Evolutionary conservation across 805 yeast species (phyloP), one percentile per base, ranked within the genome.

Genomic region (Wickerhamomyces chambardii): DNA sequence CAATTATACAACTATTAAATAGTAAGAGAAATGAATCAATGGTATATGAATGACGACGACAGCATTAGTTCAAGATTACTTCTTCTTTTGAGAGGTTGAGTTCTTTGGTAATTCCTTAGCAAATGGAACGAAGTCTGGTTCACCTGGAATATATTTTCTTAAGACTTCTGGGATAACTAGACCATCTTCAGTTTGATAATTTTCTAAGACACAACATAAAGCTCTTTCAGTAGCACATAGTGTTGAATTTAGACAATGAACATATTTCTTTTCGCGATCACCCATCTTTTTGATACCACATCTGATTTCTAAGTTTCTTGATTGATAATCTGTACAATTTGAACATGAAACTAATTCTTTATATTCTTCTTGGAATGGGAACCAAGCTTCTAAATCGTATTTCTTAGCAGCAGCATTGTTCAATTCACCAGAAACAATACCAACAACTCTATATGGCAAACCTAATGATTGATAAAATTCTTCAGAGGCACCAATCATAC

Each of bases 351-450:
- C 98, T 54, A 92, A 78, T 70, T 92, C 98, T 68, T 92, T 92
- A 71, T 84, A 92, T 67, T 92, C 98, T 62, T 87, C 75, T 73
- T 92, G 98, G 84, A 73, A 92, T 58, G 98, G 98, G 94, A 92
- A 92, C 98, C 98, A 92, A 34, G 98, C 98, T 72, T 92, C 98
- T 58, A 92, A 75, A 69, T 92, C 98, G 69, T 82, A 92, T 65
- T 92, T 92, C 73, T 92, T 92, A 47, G 98, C 97, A 43, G 98
- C 98, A 36, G 98, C 97, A 53, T 92, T 92, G 74, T 92, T 92
- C 60, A 92, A 78, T 70, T 90, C 98, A 53, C 97, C 98, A 41
- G 96, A 86, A 43, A 92, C 98, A 62, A 92, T 92, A 51, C 95
- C 95, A 44, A 92, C 98, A 39, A 92, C 92, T 61, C 97, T 78